Conservation (phyloP, 2,329 filamentous ascomycete genomes). For the Colletotrichum coccodes region DNA sequence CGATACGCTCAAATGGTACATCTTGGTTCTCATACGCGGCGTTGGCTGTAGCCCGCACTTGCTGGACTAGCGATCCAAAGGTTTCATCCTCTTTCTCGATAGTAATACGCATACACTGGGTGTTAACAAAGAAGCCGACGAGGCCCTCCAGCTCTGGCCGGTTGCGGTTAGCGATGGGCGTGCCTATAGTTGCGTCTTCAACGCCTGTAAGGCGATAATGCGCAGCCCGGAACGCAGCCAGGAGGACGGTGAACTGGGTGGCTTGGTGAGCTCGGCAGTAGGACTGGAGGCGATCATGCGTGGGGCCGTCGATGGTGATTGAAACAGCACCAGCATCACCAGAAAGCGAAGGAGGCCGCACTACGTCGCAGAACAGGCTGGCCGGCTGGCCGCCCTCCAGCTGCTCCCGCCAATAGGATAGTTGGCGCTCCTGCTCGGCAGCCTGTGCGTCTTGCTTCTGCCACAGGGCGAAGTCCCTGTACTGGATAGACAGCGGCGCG, state of each 20-base stretch:
- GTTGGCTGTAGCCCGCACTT: slow-evolving; percentile 7
- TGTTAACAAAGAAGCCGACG: slow-evolving; percentile 39
- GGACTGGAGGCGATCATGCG: slow-evolving; percentile 1
- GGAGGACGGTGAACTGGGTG: slow-evolving; percentile 24
- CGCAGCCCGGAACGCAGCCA: slow-evolving; percentile 29
- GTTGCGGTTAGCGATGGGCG: slow-evolving; percentile 28
- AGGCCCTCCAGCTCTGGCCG: slow-evolving; percentile 16
- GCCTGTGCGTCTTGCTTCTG: neutral
- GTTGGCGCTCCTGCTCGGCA: neutral
- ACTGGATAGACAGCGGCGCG: neutral
- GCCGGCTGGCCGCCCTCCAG: slow-evolving; percentile 42
- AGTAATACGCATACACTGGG: slow-evolving; percentile 34
- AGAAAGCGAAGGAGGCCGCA: slow-evolving; percentile 30
- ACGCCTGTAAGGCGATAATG: slow-evolving; percentile 34
- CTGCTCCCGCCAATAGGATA: neutral
- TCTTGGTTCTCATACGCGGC: slow-evolving; percentile 36
- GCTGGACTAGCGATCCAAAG: neutral
- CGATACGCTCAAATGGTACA: slow-evolving; percentile 12
- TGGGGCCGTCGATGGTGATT: slow-evolving; percentile 20
- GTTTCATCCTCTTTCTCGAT: slow-evolving; percentile 7
- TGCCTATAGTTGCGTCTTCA: slow-evolving; percentile 16
- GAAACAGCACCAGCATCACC: slow-evolving; percentile 22
- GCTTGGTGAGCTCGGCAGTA: slow-evolving; percentile 25
- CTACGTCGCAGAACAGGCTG: neutral
- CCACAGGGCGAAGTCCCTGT: neutral